A percentile compares a stretch with the other conserved stretches of the same genome.
Evolutionary conservation across 176 grass and related monocot species (phyloP).

Genomic region (Rhynchospora pubera): DNA sequence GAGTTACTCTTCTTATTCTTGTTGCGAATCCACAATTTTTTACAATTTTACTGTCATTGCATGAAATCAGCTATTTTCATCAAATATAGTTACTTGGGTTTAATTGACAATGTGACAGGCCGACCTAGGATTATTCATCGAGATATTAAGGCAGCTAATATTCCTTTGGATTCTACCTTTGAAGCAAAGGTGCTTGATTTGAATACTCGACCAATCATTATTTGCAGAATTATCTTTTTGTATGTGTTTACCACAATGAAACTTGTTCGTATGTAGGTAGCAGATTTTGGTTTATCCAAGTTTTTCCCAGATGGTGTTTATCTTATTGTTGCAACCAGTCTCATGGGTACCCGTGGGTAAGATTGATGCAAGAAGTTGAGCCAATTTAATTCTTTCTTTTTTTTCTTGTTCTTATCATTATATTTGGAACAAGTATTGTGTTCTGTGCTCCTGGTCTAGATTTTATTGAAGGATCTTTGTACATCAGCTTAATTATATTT

Average conservation of each 20-base stretch:
- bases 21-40: neutral
- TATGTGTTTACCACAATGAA: neutral
- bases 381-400: neutral
- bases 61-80: neutral
- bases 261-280: neutral
- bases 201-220: neutral
- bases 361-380: neutral
- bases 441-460: neutral
- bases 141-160: slow-evolving; percentile 39
- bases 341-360: slow-evolving; percentile 18
- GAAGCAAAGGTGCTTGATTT: slow-evolving; percentile 25
- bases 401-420: neutral
- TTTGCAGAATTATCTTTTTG: neutral
- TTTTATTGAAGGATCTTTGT: neutral
- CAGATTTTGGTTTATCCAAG: slow-evolving; percentile 21
- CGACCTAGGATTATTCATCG: slow-evolving; percentile 35
- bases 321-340: neutral
- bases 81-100: no score
- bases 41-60: neutral
- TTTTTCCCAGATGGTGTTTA: neutral
- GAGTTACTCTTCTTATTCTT: neutral
- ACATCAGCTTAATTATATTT: neutral
- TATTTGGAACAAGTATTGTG: neutral
- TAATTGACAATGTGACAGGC: slow-evolving; percentile 7
- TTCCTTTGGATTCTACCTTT: slow-evolving; percentile 29